A percentile compares a stretch with the other conserved stretches of the same genome.
Evolutionary conservation across 106 monocot species (phyloP).

Genomic region (Phalaenopsis equestris): DNA sequence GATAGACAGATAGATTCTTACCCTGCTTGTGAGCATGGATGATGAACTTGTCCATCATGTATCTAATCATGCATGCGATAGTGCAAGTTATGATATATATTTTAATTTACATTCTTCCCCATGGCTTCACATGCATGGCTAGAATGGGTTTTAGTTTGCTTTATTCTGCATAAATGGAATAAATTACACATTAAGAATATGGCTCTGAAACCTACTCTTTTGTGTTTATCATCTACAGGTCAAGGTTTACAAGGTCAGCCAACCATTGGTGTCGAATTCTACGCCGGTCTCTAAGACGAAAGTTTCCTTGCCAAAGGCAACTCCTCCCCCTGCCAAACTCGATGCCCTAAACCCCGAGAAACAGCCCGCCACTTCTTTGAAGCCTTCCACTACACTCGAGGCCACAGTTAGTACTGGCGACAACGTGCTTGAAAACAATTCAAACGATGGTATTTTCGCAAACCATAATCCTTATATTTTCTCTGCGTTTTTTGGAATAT

Average conservation of each 20-base stretch:
- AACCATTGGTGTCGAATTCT: conserved; percentile 7
- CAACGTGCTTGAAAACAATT: conserved; percentile 18
- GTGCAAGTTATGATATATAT: neutral
- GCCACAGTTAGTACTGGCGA: conserved; percentile 11
- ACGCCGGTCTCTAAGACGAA: conserved; percentile 23
- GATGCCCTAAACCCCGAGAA: conserved; percentile 12
- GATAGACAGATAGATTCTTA: too few species aligned
- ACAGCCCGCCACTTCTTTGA: conserved; percentile 11
- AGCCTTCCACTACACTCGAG: conserved; percentile 22
- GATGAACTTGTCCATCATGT: too few species aligned
- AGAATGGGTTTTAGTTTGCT: neutral
- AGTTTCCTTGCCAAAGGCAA: conserved; percentile 3
- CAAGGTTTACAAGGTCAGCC: conserved; percentile 37
- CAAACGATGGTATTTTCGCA: conserved; percentile 1
- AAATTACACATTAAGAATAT: neutral
- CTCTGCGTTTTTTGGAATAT: neutral
- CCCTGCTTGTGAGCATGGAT: too few species aligned
- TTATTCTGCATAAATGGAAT: neutral
- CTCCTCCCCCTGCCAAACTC: neutral
- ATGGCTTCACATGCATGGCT: neutral
- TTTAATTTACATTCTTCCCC: neutral
- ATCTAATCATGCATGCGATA: too few species aligned
- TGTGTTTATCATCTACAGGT: conserved; percentile 18
- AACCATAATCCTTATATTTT: neutral
- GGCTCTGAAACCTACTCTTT: neutral